Percentiles rank a stretch among this genome's conserved stretches.
Evolutionary conservation across 2,329 filamentous ascomycete species (phyloP).

Genomic region (Verticillium dahliae): DNA sequence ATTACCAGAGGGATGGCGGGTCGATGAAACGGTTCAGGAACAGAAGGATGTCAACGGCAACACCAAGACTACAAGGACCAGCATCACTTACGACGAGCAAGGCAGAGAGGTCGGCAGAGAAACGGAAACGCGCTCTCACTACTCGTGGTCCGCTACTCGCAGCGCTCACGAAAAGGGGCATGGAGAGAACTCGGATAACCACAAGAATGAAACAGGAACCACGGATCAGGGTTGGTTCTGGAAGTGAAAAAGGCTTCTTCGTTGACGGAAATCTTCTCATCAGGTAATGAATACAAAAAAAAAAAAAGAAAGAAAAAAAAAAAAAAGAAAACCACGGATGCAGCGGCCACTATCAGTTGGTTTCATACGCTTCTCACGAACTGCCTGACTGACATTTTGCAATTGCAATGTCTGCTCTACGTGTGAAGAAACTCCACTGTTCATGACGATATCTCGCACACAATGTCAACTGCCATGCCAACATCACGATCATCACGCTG

Average conservation of each 20-base stretch:
- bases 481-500: too few relatives aligned
- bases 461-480: too few relatives aligned
- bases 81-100: constrained; percentile 10
- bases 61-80: constrained; percentile 7
- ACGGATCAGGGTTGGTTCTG: not conserved
- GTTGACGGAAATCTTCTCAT: not conserved
- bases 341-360: too few relatives aligned
- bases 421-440: not conserved
- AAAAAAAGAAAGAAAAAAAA: not conserved
- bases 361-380: too few relatives aligned
- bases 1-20: constrained; percentile 7
- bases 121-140: constrained; percentile 8
- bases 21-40: constrained; percentile 8
- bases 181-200: not conserved
- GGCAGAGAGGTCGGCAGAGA: constrained; percentile 10
- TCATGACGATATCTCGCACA: not conserved
- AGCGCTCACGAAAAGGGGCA: constrained; percentile 1
- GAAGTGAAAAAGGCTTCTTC: not conserved
- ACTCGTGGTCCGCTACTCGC: constrained; percentile 7
- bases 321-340: not conserved
- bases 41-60: constrained; percentile 10
- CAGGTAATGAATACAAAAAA: not conserved
- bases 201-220: not conserved
- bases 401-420: not conserved
- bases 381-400: too few relatives aligned